These are phyloP conservation scores for Pseudocercospora macadamiae DNA, from an alignment of 2,329 filamentous ascomycete species.

Conservation along the genomic window DNA sequence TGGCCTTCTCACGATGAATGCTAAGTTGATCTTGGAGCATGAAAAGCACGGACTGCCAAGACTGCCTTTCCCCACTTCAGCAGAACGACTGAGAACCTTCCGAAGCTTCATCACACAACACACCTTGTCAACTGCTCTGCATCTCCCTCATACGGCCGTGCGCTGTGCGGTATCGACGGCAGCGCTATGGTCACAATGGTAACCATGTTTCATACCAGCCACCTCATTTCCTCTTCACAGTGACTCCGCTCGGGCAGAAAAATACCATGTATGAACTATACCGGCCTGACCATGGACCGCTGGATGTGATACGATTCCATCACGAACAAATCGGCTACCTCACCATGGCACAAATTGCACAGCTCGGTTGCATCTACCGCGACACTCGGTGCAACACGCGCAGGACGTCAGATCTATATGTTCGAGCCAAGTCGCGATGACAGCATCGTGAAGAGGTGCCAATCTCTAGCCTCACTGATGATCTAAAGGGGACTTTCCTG, in stretches of 20 bases:
- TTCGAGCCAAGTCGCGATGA: background rate
- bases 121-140: background rate
- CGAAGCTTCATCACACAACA: background rate
- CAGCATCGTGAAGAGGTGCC: background rate
- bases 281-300: conserved; percentile 1
- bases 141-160: background rate
- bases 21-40: background rate
- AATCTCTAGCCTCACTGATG: background rate
- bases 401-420: background rate
- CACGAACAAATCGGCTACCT: background rate
- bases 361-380: background rate
- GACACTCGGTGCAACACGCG: background rate
- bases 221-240: background rate
- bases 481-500: background rate
- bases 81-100: background rate
- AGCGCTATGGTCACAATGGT: background rate
- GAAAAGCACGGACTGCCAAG: background rate
- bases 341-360: background rate
- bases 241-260: background rate
- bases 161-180: background rate
- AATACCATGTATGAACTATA: background rate
- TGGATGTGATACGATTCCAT: background rate
- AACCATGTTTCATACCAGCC: background rate
- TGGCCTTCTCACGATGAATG: background rate
- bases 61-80: background rate